These are phyloP conservation scores for Trapa bicornis DNA, from an alignment of 345 rosid genomes.

Conservation along the genomic window DNA sequence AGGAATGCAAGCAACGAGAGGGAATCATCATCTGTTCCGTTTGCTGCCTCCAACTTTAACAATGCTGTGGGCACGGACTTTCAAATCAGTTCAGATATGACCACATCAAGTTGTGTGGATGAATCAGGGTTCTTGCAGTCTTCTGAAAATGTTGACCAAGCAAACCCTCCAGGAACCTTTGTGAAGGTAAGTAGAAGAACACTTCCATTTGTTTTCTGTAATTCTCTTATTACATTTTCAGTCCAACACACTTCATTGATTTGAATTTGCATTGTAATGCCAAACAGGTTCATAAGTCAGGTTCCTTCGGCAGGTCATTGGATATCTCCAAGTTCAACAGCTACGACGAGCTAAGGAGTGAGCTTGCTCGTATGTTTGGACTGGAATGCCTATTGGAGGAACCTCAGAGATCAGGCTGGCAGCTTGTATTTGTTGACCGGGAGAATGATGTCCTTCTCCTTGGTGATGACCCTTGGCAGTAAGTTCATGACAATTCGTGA, in stretches of 20 bases:
- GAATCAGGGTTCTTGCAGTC: conserved; percentile 44
- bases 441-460: conserved; percentile 46
- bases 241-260: background rate
- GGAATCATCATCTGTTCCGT: conserved; percentile 23
- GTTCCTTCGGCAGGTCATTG: conserved; percentile 42
- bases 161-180: conserved; percentile 35
- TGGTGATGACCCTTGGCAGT: conserved; percentile 52
- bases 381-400: conserved; percentile 48
- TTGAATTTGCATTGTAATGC: background rate
- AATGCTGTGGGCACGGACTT: conserved; percentile 24
- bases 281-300: conserved; percentile 28
- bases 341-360: conserved; percentile 37
- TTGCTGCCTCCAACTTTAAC: conserved; percentile 22
- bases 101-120: conserved; percentile 40
- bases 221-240: background rate
- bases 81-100: conserved; percentile 30
- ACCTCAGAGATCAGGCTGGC: conserved; percentile 53
- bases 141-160: conserved; percentile 37
- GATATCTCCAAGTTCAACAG: conserved; percentile 41
- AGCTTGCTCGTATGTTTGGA: conserved; percentile 37
- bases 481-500: conserved; percentile 10
- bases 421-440: conserved; percentile 50
- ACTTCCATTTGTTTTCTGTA: background rate
- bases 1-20: conserved; percentile 25
- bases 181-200: conserved; percentile 24